Evolutionary conservation across 768 basidiomycete genomes (phyloP), one percentile per base, ranked within the genome.

Genomic region (Lactarius indigo): DNA sequence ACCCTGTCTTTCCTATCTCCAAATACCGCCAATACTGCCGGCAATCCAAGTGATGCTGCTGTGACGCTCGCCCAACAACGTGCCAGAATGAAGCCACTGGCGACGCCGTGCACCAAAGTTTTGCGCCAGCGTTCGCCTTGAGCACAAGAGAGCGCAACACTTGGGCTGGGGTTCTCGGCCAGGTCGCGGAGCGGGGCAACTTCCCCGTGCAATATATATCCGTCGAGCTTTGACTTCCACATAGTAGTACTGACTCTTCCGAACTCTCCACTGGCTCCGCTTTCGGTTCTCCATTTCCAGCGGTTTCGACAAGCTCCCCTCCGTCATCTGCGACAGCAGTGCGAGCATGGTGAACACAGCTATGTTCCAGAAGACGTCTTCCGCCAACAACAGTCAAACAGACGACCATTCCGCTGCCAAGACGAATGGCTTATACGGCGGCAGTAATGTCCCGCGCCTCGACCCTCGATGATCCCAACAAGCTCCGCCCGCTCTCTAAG

Each of bases 221-320:
- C 64, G 71, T 88, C 66, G 75, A 72, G 78, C 70, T 68, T 63
- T 68, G 74, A 68, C 72, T 72, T 61, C 95, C 95, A 42, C 96
- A 96, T n/a, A n/a, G n/a, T 83, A 94, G 91, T 75, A 94, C 92
- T 68, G 94, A 97, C 75, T 93, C 94, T 75, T 85, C 89, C 12
- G 92, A 91, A 20, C 72, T 80, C 28, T 79, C 80, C 23, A 78
- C 69, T 9, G 39, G 55, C n/a, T 61, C 78, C 42, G 82, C 86
- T 52, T 80, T 88, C 66, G 84, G 84, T 65, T 87, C 87, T 23
- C 86, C n/a, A n/a, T n/a, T n/a, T n/a, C n/a, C n/a, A n/a, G n/a
- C n/a, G n/a, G n/a, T n/a, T n/a, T n/a, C n/a, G n/a, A n/a, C n/a
- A n/a, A n/a, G n/a, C n/a, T n/a, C n/a, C n/a, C n/a, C n/a, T n/a